These are phyloP conservation scores for Blastobotrys americana DNA, from an alignment of 805 yeast genomes.

Conservation along the genomic window DNA sequence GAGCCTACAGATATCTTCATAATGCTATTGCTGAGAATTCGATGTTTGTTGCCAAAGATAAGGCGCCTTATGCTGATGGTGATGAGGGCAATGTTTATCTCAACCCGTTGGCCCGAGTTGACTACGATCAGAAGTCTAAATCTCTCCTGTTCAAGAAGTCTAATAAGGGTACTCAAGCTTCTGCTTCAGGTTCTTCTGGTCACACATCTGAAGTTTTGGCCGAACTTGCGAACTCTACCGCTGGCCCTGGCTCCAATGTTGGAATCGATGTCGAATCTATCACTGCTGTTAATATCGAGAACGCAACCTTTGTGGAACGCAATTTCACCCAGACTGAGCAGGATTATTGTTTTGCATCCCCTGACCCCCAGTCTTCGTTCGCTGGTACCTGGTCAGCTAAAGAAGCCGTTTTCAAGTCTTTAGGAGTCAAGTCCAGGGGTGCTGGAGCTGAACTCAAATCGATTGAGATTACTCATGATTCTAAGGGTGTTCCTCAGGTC, in stretches of 20 bases:
- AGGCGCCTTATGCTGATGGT: conserved; percentile 87
- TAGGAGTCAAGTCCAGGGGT: conserved; percentile 83
- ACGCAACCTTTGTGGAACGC: conserved; percentile 84
- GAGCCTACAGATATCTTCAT: conserved; percentile 91
- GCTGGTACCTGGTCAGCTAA: conserved; percentile 99
- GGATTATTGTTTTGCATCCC: conserved; percentile 63
- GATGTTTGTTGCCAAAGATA: conserved; percentile 85
- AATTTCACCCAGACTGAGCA: conserved; percentile 83
- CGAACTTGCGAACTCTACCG: conserved; percentile 42
- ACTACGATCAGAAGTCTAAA: conserved; percentile 33
- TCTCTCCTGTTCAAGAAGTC: conserved; percentile 27
- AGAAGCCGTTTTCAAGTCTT: conserved; percentile 96
- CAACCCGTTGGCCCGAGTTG: conserved; percentile 87
- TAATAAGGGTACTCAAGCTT: conserved; percentile 34
- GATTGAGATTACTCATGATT: conserved; percentile 69
- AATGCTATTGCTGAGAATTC: conserved; percentile 87
- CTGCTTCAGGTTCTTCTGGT: conserved; percentile 35
- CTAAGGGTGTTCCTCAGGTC: conserved; percentile 79
- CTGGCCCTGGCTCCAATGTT: conserved; percentile 51
- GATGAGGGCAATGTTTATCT: conserved; percentile 86
- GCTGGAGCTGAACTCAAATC: conserved; percentile 92
- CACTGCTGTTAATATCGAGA: conserved; percentile 71
- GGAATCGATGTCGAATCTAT: conserved; percentile 97
- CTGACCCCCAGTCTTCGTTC: conserved; percentile 79
- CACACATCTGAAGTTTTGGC: conserved; percentile 60